Evolutionary conservation across 2,329 filamentous ascomycete genomes (phyloP).

Genomic region (Fusarium zealandicum): DNA sequence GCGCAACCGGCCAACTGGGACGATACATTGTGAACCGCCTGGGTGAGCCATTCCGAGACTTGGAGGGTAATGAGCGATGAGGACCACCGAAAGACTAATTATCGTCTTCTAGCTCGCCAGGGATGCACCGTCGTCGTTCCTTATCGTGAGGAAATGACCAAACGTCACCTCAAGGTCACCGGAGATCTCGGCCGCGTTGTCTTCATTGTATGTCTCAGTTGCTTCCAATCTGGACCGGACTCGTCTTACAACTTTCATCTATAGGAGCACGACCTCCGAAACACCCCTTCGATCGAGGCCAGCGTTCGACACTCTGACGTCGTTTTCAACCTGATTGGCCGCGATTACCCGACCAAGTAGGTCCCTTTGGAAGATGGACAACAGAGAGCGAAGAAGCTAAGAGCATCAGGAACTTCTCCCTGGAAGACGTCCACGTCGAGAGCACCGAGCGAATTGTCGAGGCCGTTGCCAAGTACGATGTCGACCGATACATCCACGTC

Average conservation of each 20-base stretch:
- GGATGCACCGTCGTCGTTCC: slow-evolving; percentile 95
- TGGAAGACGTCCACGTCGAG: slow-evolving; percentile 92
- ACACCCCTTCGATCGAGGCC: slow-evolving; percentile 95
- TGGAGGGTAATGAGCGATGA: neutral
- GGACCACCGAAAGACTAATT: slow-evolving; percentile 30
- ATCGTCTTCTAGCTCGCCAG: slow-evolving; percentile 70
- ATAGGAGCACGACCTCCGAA: slow-evolving; percentile 92
- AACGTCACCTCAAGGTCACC: slow-evolving; percentile 94
- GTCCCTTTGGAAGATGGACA: slow-evolving; percentile 9
- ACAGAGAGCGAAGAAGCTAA: slow-evolving; percentile 31
- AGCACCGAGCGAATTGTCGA: slow-evolving; percentile 91
- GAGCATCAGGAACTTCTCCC: slow-evolving; percentile 82
- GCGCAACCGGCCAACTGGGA: slow-evolving; percentile 93
- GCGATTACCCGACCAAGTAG: slow-evolving; percentile 95
- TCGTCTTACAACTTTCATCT: slow-evolving; percentile 26
- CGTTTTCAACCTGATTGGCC: slow-evolving; percentile 94
- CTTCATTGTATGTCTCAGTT: slow-evolving; percentile 71
- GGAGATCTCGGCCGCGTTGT: slow-evolving; percentile 90
- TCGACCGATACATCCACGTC: slow-evolving; percentile 95
- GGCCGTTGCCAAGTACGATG: slow-evolving; percentile 95
- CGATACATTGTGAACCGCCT: slow-evolving; percentile 97
- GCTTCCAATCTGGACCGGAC: neutral
- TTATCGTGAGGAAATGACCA: slow-evolving; percentile 96
- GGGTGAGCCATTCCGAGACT: slow-evolving; percentile 55
- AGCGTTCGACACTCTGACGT: slow-evolving; percentile 96